Evolutionary conservation across 2,329 filamentous ascomycete species (phyloP), one percentile per base, ranked within the genome.

Genomic region (Dryadomyces quercus-mongolicae): DNA sequence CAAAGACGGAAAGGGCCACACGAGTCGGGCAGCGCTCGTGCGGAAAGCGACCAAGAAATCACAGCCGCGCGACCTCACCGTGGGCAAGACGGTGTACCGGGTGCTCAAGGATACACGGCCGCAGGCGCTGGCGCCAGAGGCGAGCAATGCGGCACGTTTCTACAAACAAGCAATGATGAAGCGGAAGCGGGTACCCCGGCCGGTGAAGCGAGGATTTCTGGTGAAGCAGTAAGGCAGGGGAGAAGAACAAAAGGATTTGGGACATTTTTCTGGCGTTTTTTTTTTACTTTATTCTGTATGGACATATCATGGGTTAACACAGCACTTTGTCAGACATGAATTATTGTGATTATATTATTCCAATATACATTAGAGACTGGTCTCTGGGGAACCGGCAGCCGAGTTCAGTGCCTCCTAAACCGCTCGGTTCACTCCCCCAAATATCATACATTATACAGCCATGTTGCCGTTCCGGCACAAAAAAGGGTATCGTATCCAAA

Each of bases 11-110:
- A 20, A 34, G n/a, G 10, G 3, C 22, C n/a, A n/a, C n/a, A n/a
- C n/a, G n/a, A n/a, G n/a, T n/a, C n/a, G n/a, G n/a, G n/a, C n/a
- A n/a, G n/a, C n/a, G n/a, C 16, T 12, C 8, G 10, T n/a, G n/a
- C 10, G 15, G 20, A 52, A 6, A 20, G 10, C 44, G 16, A 10
- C 7, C 22, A 52, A 13, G 16, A 21, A 2, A 21, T 31, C 40
- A 5, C 22, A 25, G n/a, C 8, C 72, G 9, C 66, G 65, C 47
- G 78, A 82, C 60, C 67, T 72, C 61, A 66, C 68, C 51, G 65
- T 79, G n/a, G 78, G 77, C 2, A 67, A 71, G 13, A 81, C 78
- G 2, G 71, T 77, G 52, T 82, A 77, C 61, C 68, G 78, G 20
- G 73, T 74, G 31, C 59, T 80, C 57, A 66, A 67, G 6, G 68